phyloP scores from a whole-genome alignment of 2,329 filamentous ascomycete genomes.

The Beauveria caledonica region DNA sequence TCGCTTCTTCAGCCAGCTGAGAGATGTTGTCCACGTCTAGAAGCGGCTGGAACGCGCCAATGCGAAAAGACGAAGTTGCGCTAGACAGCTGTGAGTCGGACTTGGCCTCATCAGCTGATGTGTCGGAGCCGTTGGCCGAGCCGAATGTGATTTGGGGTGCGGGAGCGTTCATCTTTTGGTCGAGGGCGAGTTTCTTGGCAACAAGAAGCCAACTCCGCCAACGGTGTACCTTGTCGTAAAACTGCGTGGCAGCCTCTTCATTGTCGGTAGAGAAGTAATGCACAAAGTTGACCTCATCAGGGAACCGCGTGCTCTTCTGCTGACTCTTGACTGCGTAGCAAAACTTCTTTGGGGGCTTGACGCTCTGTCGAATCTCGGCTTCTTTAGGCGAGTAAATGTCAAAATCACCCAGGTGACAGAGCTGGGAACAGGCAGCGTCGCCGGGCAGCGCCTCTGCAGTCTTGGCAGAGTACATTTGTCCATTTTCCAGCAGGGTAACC shows the following conservation, averaged over 20 bases:
- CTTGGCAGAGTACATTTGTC: conserved; percentile 66
- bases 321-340: conserved; percentile 90
- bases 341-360: conserved; percentile 76
- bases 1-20: conserved; percentile 41
- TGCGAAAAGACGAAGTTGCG: conserved; percentile 49
- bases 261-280: conserved; percentile 88
- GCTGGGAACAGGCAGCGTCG: conserved; percentile 58
- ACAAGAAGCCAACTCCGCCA: conserved; percentile 94
- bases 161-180: conserved; percentile 25
- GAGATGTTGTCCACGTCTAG: conserved; percentile 54
- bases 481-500: conserved; percentile 64
- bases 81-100: conserved; percentile 26
- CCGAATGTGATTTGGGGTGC: conserved; percentile 23
- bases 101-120: not conserved
- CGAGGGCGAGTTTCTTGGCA: conserved; percentile 52
- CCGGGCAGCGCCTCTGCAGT: conserved; percentile 50
- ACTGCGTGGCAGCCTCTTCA: conserved; percentile 53
- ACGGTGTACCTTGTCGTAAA: conserved; percentile 61
- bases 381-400: conserved; percentile 77
- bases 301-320: conserved; percentile 77
- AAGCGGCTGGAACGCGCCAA: conserved; percentile 61
- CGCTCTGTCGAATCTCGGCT: conserved; percentile 56
- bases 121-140: not conserved
- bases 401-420: conserved; percentile 86
- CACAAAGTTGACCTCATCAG: conserved; percentile 76